Evolutionary conservation across 208 protist species (phyloP), one percentile per base, ranked within the genome.

Genomic region (Trypanosoma platydactyli): DNA sequence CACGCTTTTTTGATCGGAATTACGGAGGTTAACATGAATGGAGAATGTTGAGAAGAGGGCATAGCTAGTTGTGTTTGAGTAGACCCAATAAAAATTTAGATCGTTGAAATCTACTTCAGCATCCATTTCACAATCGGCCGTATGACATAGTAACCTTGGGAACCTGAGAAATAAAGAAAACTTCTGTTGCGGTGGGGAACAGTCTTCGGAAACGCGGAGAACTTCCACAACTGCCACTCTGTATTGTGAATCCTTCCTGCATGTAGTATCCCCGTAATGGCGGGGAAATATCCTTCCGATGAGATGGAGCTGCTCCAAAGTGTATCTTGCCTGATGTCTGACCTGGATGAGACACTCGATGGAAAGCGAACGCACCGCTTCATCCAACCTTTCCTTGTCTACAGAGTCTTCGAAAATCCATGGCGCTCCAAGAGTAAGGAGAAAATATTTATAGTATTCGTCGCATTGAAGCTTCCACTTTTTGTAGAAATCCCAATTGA

Each of bases 401-500:
- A 57, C n/a, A 49, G 0, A 30, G 12, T 51, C 1, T 18, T 25
- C 22, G 65, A 22, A 52, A 64, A 60, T 12, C 59, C 53, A 57
- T 64, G 58, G 49, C 13, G 66, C 66, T n/a, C 49, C 46, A 3
- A 64, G 20, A 46, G 51, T 50, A 0, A 44, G 27, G 25, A 71
- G 52, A 71, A 52, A 58, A 30, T 56, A 68, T 24, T 52, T 70
- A 29, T 71, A 82, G 45, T 82, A 82, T 25, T 71, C 68, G 16
- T 71, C 59, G 54, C 68, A 77, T 55, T 55, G 61, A 29, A 35
- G 46, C 30, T 78, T 82, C 49, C 71, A 73, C 13, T 78, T 40
- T 50, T 68, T n/a, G 48, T 77, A 82, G 25, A 42, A 5, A 30
- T 48, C 20, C 77, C 77, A 82, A 59, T 68, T 49, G 53, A 81